Evolutionary conservation across 345 rosid species (phyloP).

Genomic region (Eucalyptus cladocalyx): DNA sequence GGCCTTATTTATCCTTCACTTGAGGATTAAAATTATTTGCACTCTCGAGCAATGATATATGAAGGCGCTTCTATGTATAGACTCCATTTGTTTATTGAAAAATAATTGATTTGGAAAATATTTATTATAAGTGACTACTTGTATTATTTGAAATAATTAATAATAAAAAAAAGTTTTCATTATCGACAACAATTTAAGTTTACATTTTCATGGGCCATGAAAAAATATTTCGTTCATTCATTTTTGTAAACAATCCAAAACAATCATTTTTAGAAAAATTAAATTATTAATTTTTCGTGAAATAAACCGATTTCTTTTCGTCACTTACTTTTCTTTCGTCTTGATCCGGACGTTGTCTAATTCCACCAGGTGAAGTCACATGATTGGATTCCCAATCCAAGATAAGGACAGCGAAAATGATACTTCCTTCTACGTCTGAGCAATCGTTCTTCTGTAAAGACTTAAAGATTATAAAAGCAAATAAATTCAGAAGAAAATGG

Average conservation of each 20-base stretch:
- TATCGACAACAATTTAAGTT: rapidly evolving
- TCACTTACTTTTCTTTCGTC: background rate
- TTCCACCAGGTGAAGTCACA: background rate
- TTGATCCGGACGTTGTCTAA: background rate
- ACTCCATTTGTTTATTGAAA: rapidly evolving
- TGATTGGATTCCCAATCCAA: background rate
- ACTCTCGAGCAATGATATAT: background rate
- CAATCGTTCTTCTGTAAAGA: background rate
- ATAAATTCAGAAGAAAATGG: background rate
- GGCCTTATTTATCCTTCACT: background rate
- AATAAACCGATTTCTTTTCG: rapidly evolving
- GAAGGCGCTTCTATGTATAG: background rate
- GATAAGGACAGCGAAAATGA: background rate
- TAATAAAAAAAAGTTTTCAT: background rate
- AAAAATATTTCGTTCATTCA: rapidly evolving
- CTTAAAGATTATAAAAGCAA: background rate
- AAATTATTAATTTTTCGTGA: rapidly evolving
- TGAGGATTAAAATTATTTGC: background rate
- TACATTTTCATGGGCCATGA: background rate
- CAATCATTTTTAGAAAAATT: rapidly evolving
- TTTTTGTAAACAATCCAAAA: rapidly evolving
- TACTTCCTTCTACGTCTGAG: background rate
- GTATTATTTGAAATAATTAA: rapidly evolving
- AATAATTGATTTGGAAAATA: background rate
- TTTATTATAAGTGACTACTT: rapidly evolving